Conservation (phyloP, 176 grass and related monocot species). For the Bothriochloa decipiens region DNA sequence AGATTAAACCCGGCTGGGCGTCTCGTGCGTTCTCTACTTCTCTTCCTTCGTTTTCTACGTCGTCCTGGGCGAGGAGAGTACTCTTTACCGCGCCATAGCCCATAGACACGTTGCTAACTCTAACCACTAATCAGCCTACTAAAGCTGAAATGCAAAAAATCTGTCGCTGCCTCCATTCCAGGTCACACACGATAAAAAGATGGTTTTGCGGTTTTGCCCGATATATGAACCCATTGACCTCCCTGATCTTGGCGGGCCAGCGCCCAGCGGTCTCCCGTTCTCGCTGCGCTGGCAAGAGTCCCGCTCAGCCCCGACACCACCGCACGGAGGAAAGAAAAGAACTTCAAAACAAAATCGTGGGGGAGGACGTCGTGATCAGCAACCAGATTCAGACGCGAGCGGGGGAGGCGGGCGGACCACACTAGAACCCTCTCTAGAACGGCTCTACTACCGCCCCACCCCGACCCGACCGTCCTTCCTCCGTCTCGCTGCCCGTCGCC, state of each 20-base stretch:
- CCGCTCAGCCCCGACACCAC: not conserved
- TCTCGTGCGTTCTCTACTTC: not conserved
- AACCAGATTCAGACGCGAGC: not conserved
- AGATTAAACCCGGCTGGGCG: not conserved
- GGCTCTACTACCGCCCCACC: not conserved
- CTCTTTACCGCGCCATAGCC: not conserved
- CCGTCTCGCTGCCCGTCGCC: not conserved
- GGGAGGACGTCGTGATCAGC: constrained; percentile 15
- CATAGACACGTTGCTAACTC: not conserved
- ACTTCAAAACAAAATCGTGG: not conserved
- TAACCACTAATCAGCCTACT: not conserved
- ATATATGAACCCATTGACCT: not conserved
- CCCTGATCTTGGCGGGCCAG: too few species aligned
- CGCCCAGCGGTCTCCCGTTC: not conserved
- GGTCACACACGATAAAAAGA: not conserved
- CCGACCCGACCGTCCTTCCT: not conserved
- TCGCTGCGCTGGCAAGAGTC: constrained; percentile 16
- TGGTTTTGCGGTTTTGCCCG: too few species aligned
- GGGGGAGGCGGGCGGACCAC: constrained; percentile 12
- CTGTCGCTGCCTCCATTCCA: not conserved
- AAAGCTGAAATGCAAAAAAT: not conserved
- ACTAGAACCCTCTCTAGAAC: constrained; percentile 37
- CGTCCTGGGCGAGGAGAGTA: not conserved
- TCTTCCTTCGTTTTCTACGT: not conserved
- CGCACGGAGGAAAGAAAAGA: not conserved